Conservation (phyloP, 805 yeast genomes). For the Yarrowia divulgata region DNA sequence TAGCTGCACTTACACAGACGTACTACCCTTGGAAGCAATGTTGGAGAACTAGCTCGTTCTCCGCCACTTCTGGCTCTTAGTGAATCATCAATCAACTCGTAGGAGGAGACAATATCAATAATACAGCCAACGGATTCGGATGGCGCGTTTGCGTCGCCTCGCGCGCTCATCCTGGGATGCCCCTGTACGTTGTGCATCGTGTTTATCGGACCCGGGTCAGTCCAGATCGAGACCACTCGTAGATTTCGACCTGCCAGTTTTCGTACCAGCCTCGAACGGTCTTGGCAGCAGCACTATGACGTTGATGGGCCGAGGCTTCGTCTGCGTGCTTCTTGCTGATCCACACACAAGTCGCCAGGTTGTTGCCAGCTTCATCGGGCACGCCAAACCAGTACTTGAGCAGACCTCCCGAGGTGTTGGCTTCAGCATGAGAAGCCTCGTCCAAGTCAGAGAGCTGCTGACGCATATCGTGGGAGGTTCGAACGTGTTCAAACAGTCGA, state of each 20-base stretch:
- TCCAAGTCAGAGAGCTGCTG: slow-evolving; percentile 49
- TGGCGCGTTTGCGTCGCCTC: neutral
- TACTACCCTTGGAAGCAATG: neutral
- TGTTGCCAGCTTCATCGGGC: slow-evolving; percentile 51
- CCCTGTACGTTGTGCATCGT: slow-evolving; percentile 6
- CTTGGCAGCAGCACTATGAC: slow-evolving; percentile 20
- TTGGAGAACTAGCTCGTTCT: too few species aligned
- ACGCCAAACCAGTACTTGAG: slow-evolving; percentile 54
- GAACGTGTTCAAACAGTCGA: slow-evolving; percentile 48
- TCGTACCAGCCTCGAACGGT: slow-evolving; percentile 27
- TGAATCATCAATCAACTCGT: slow-evolving; percentile 2
- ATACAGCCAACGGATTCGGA: slow-evolving; percentile 29
- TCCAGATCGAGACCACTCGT: slow-evolving; percentile 9
- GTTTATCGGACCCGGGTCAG: slow-evolving; percentile 1
- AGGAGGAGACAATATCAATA: slow-evolving; percentile 16
- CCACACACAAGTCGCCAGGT: slow-evolving; percentile 56
- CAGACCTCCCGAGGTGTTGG: slow-evolving; percentile 52
- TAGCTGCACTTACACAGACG: neutral
- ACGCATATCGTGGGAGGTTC: slow-evolving; percentile 47
- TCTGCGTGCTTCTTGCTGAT: slow-evolving; percentile 48
- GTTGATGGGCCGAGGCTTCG: neutral
- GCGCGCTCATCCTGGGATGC: slow-evolving; percentile 8
- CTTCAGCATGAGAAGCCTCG: slow-evolving; percentile 51
- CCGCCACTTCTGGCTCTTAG: neutral
- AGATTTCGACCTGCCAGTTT: slow-evolving; percentile 34